Evolutionary conservation across 2,329 filamentous ascomycete genomes (phyloP), one percentile per base, ranked within the genome.

Genomic region (Apiospora sp.): DNA sequence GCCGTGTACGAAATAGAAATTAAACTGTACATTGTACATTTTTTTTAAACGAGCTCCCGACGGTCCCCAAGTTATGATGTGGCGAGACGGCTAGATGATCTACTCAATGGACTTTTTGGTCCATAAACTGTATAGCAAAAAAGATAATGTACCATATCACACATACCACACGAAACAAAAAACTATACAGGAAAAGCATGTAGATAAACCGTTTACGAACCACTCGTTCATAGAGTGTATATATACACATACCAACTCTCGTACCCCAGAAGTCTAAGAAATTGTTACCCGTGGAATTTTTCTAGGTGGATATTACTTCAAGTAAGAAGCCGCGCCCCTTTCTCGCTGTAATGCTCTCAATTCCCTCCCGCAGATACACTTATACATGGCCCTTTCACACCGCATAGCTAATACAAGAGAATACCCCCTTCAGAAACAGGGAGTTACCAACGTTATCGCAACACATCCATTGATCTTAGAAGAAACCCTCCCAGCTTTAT

Each of bases 131-230:
- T 64, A 64, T 64, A 64, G 58, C 58, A 64, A 37, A 61, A 61
- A 37, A 41, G 58, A 64, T 71, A 61, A 58, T 71, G 69, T 71
- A 71, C 69, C 49, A 71, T 71, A 71, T 64, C 34, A 41, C 37
- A 64, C 10, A 41, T 64, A 64, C 3, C 49, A 27, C 24, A 51
- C 49, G 10, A 27, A 12, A 51, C 48, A n/a, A 51, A 51, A 51
- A 51, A 41, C 19, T 1, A 41, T 34, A 34, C 54, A 61, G 54
- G 51, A 16, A 61, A 61, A 64, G 49, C 49, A 54, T 71, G 51
- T 71, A 71, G 69, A 49, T n/a, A 22, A n/a, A 64, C 14, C 34
- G 22, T 64, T 64, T 41, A 41, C 58, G 5, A 34, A n/a, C 22
- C 58, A 64, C 34, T 64, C 58, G 58, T 64, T 41, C 12, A 37